Base-by-base conservation (phyloP, 2,329 filamentous ascomycete species). In the Trichoderma simmonsii region DNA sequence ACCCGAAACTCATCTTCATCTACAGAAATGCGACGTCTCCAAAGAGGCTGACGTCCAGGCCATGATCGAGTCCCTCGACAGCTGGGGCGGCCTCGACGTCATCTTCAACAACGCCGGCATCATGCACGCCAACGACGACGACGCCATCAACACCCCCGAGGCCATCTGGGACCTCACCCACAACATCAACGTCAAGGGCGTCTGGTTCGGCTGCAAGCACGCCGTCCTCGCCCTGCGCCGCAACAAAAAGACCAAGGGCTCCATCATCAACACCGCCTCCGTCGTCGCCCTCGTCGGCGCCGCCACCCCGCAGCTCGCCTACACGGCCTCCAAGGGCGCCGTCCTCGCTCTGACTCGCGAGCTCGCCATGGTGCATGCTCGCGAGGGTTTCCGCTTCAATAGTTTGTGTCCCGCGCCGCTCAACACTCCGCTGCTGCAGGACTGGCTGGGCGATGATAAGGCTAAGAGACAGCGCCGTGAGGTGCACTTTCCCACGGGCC, bases 61-160 rank as follows among this genome's bases (percentile, higher is more conserved):
- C 71, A 89, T 92, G 80, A 86, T 97, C 67, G 91, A 93, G 76
- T 83, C 88, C 11, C 84, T 95, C 72, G 95, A 98, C 82, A 80
- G 88, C 71, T 97, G 93, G 92, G 95, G 95, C 79, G 95, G 95
- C 59, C 83, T 96, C 3, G 95, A 98, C 81, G 86, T 97, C 79
- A 93, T 97, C 78, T 98, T 97, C 90, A 98, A 98, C 89, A 98
- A 98, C 81, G 95, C 95, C 28, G 95, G 95, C 70, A 98, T 98
- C 82, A 98, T 98, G 95, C 95, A 97, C 84, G 91, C 90, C 62
- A 86, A 92, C 71, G 92, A 94, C 81, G 91, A 89, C 79, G 91
- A 94, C 81, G 94, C 95, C 63, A 85, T 97, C 80, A 89, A 92
- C 80, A 97, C 94, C 1, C 91, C 93, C 65, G 94, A 97, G 85